Evolutionary conservation across 176 grass and related monocot genomes (phyloP).

Genomic region (Oryza australiensis): DNA sequence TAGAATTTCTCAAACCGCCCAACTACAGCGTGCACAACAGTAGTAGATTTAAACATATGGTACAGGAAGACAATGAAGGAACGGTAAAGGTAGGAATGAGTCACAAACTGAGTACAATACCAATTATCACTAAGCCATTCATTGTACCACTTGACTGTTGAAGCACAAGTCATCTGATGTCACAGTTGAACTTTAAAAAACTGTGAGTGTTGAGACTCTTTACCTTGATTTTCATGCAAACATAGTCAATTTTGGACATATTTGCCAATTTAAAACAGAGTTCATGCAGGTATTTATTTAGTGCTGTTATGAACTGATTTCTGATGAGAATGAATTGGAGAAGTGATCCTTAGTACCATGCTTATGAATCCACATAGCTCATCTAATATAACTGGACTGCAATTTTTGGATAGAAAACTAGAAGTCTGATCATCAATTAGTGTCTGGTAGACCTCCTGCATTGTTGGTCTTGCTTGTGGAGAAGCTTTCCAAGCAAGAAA

Average conservation of each 20-base stretch:
- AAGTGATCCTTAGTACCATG: neutral
- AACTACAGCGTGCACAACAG: too few species aligned
- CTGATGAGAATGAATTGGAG: neutral
- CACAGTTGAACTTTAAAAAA: neutral
- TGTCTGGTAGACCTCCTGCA: neutral
- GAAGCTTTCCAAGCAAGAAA: conserved; percentile 16
- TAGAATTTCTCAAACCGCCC: too few species aligned
- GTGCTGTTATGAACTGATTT: neutral
- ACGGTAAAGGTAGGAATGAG: too few species aligned
- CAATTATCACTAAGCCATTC: neutral
- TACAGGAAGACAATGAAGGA: too few species aligned
- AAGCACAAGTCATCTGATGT: neutral
- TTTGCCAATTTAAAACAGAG: neutral
- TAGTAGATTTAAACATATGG: too few species aligned
- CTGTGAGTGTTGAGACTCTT: neutral
- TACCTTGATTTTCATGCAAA: neutral
- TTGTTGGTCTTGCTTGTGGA: conserved; percentile 22
- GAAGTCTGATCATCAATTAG: neutral
- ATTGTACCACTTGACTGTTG: neutral
- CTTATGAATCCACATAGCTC: neutral
- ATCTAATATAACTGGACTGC: neutral
- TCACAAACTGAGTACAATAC: too few species aligned
- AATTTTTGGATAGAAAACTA: neutral
- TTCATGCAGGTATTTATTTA: neutral
- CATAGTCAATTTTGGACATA: neutral